Conservation (phyloP, 805 yeast genomes). For the Schwanniomyces occidentalis region DNA sequence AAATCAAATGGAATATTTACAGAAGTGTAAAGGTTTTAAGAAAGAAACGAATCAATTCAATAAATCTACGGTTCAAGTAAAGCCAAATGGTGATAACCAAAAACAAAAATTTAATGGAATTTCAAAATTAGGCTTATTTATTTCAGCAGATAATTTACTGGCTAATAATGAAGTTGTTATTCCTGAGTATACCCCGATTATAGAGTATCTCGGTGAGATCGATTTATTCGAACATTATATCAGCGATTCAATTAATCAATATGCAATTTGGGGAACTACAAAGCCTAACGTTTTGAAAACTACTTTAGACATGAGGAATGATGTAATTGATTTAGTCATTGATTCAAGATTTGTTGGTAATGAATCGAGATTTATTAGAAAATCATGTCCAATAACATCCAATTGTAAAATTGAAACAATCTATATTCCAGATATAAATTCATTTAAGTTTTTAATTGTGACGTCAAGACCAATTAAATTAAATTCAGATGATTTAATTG, state of each 20-base stretch:
- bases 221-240: constrained; percentile 65
- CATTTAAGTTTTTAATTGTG: constrained; percentile 52
- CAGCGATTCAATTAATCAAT: constrained; percentile 71
- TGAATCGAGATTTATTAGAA: constrained; percentile 68
- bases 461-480: constrained; percentile 54
- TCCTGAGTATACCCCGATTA: constrained; percentile 49
- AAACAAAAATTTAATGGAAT: constrained; percentile 67
- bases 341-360: constrained; percentile 85
- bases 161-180: constrained; percentile 21
- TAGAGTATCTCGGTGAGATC: constrained; percentile 73
- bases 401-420: constrained; percentile 66
- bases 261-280: constrained; percentile 69
- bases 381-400: constrained; percentile 63
- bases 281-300: constrained; percentile 40
- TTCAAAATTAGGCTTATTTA: constrained; percentile 63
- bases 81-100: constrained; percentile 56
- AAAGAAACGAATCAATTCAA: constrained; percentile 21
- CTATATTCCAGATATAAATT: constrained; percentile 37
- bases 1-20: constrained; percentile 28
- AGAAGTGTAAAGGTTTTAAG: constrained; percentile 35
- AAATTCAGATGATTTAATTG: constrained; percentile 29
- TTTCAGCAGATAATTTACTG: constrained; percentile 19
- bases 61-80: constrained; percentile 46
- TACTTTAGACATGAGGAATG: constrained; percentile 6
- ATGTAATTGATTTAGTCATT: constrained; percentile 55